Percentiles rank a stretch among this genome's conserved stretches.
Evolutionary conservation across 208 protist species (phyloP).

Genomic region (Endotrypanum monterogeii): DNA sequence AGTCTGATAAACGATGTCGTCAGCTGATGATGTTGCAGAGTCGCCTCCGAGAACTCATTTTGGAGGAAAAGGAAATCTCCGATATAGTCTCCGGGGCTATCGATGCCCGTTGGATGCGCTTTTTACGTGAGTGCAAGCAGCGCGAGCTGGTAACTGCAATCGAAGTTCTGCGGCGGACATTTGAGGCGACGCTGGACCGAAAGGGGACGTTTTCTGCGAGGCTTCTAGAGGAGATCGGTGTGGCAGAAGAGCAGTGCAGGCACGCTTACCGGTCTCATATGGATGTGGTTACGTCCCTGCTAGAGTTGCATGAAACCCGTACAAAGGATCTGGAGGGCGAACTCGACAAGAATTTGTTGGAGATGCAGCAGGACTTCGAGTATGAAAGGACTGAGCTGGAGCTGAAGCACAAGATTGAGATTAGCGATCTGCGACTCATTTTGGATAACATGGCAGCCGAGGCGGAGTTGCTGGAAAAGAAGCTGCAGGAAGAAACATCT

Average conservation of each 20-base stretch:
- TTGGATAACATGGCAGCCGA: constrained; percentile 90
- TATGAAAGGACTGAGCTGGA: constrained; percentile 86
- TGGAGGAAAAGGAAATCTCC: constrained; percentile 80
- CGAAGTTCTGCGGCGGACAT: constrained; percentile 87
- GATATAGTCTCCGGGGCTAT: constrained; percentile 48
- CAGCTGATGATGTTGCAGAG: constrained; percentile 74
- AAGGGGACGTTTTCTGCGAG: constrained; percentile 93
- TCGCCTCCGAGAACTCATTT: constrained; percentile 74
- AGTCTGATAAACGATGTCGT: constrained; percentile 67
- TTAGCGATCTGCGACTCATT: constrained; percentile 86
- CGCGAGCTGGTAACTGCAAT: constrained; percentile 91
- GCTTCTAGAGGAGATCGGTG: constrained; percentile 88
- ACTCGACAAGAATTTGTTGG: constrained; percentile 90
- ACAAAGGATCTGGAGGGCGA: constrained; percentile 84
- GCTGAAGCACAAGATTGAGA: constrained; percentile 79
- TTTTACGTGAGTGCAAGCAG: constrained; percentile 93
- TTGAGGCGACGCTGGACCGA: constrained; percentile 92
- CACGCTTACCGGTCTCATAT: constrained; percentile 92
- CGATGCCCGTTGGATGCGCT: constrained; percentile 88
- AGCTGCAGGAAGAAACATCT: constrained; percentile 84
- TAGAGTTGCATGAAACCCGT: constrained; percentile 86
- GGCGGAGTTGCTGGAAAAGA: constrained; percentile 87
- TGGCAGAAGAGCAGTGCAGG: constrained; percentile 94
- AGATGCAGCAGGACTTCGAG: constrained; percentile 93
- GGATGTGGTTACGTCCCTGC: constrained; percentile 88